Evolutionary conservation across 129 eudicot species (phyloP).

Genomic region (Gnaphalium uliginosum): DNA sequence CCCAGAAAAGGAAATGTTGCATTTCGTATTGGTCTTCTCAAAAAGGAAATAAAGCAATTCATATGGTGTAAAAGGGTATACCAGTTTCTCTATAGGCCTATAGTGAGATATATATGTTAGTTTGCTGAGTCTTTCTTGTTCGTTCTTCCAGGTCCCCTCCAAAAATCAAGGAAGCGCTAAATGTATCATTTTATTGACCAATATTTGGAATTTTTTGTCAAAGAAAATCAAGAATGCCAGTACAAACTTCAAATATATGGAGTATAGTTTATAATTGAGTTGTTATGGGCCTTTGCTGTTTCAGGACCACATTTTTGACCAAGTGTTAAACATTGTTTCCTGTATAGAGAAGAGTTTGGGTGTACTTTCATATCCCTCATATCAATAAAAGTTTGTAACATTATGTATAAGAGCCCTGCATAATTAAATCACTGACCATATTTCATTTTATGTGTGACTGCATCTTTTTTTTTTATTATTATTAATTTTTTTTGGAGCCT

Average conservation of each 20-base stretch:
- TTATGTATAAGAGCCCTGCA: background rate
- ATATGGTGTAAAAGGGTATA: constrained; percentile 12
- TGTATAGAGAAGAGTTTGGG: background rate
- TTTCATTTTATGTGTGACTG: background rate
- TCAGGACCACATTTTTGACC: background rate
- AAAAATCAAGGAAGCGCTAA: background rate
- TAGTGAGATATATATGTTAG: background rate
- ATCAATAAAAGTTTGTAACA: background rate
- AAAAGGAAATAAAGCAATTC: constrained; percentile 1
- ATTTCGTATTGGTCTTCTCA: background rate
- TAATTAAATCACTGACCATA: background rate
- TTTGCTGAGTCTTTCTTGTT: background rate
- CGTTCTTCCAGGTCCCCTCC: background rate
- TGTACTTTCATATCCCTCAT: background rate
- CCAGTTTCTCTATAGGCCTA: background rate
- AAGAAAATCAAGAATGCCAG: background rate
- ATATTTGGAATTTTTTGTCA: background rate
- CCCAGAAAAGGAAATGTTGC: constrained; percentile 8
- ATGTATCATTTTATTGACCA: background rate
- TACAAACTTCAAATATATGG: background rate
- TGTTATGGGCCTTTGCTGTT: constrained; percentile 1
- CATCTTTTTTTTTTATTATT: background rate
- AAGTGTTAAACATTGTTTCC: background rate
- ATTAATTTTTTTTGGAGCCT: background rate
- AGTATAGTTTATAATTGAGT: background rate